Evolutionary conservation across 441 rosid species (phyloP), one percentile per base, ranked within the genome.

Genomic region (Viola pubescens): DNA sequence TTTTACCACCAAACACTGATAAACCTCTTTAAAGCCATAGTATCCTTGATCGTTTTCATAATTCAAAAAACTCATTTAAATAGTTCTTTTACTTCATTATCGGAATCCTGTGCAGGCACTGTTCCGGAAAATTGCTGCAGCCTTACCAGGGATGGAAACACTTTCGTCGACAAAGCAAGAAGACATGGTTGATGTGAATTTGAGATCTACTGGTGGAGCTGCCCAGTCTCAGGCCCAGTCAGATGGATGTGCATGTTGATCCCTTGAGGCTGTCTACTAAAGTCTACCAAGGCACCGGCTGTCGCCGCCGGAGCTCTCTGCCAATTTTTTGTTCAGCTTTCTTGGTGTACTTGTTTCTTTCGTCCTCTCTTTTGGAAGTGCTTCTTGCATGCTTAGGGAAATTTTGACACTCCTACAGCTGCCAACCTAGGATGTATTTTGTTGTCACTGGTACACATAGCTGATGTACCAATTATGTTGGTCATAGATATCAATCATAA

Each of bases 141-240:
- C 84, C 48, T 74, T 84, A 55, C 81, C 81, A 4, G 82, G 84
- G 54, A 84, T 67, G 73, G 85, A 80, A 56, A 81, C 91, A 52
- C 82, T 88, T 54, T 84, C 94, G 45, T 86, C 94, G 47, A 81
- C 91, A 37, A 86, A 84, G 71, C 94, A 86, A 72, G 96, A 89
- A 71, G 96, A 86, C 68, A 81, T 84, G 94, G 96, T 89, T 54
- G 91, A 86, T 69, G 96, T 89, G 62, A 89, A 89, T 72, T 89
- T 89, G 45, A 86, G 79, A 78, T 80, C 91, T 12, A 62, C 82
- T 60, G 72, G 75, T 63, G 68, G 85, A 60, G 77, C 85, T 64
- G 59, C 88, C 55, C 79, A 75, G 71, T 64, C 79, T 40, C 74
- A 74, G 47, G 84, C 81, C 67, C 82, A 84, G 71, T 73, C 87